Base-by-base conservation (phyloP, 352 stramenopile genomes). In the Globisporangium recalcitrans region DNA sequence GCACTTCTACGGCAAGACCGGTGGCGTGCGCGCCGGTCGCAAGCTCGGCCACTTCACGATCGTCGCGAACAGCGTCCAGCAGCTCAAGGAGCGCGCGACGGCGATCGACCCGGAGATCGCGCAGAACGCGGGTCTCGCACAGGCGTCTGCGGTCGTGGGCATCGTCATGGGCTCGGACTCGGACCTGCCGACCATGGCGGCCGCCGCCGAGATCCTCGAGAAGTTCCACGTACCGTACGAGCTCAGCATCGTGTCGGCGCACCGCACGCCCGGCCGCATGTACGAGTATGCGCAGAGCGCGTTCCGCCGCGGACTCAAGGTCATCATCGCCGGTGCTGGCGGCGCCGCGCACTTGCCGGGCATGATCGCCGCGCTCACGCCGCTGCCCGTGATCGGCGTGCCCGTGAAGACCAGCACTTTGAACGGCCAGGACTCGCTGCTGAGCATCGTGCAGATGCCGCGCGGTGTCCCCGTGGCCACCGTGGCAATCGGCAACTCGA, bases 381-480 rank as follows among this genome's bases (percentile, higher is more conserved):
- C 80, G 21, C 74, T 91, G 61, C 93, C 84, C 8, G 96, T 99
- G 7, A 81, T 99, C 27, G 97, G 97, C 42, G 97, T 99, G 2
- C 97, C 97, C 13, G 93, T 99, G 22, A 98, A 99, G 79, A 99
- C 96, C 6, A 98, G 90, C 24, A 98, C 96, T 21, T 74, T 99
- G 14, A 98, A 97, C 67, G 97, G 97, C 29, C 78, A 98, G 55
- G 97, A 99, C 78, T 98, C 95, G 48, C 77, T 99, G 13, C 80
- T 99, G 65, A 98, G 91, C 70, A 99, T 99, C 73, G 96, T 99
- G 24, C 97, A 99, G 83, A 99, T 99, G 97, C 97, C 97, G 38
- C 78, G 94, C 34, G 97, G 97, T 54, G 88, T 99, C 34, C 97
- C 97, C 11, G 97, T 99, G 40, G 97, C 97, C 1, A 99, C 97